Evolutionary conservation across 805 yeast species (phyloP).

Genomic region (Kluyveromyces dobzhanskii): DNA sequence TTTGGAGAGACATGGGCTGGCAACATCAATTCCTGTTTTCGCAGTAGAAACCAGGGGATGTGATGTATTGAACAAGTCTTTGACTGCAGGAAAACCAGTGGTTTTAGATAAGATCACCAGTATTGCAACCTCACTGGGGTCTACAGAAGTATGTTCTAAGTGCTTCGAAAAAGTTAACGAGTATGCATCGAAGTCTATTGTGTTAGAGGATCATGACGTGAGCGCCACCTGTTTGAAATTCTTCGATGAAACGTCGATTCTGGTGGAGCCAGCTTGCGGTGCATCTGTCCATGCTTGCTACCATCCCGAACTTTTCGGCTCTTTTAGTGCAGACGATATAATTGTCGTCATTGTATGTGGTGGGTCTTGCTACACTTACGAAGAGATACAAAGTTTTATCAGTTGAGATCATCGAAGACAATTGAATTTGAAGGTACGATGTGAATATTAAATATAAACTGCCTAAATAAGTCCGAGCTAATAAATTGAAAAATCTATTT

Average conservation of each 20-base stretch:
- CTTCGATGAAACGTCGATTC: constrained; percentile 41
- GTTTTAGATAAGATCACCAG: constrained; percentile 39
- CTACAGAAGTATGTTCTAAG: constrained; percentile 44
- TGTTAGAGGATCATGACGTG: constrained; percentile 49
- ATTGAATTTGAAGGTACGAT: no score
- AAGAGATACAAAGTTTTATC: constrained; percentile 14
- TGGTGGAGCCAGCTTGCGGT: constrained; percentile 70
- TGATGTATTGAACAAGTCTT: constrained; percentile 46
- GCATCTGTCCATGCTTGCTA: constrained; percentile 53
- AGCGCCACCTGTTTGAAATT: constrained; percentile 43
- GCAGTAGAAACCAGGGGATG: constrained; percentile 58
- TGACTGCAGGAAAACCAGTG: constrained; percentile 39
- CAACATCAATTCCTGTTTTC: constrained; percentile 33
- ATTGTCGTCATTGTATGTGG: constrained; percentile 53
- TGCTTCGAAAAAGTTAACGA: constrained; percentile 38
- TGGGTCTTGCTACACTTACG: constrained; percentile 29
- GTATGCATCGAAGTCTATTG: constrained; percentile 35
- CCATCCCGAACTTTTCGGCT: constrained; percentile 20
- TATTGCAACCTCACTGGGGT: constrained; percentile 58
- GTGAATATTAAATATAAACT: no score
- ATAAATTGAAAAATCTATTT: not conserved
- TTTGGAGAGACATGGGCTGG: constrained; percentile 29
- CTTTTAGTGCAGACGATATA: constrained; percentile 32
- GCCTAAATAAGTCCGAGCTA: no score
- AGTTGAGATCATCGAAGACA: no score